These are phyloP conservation scores for Obba rivulosa DNA, from an alignment of 768 basidiomycete genomes.

Conservation along the genomic window DNA sequence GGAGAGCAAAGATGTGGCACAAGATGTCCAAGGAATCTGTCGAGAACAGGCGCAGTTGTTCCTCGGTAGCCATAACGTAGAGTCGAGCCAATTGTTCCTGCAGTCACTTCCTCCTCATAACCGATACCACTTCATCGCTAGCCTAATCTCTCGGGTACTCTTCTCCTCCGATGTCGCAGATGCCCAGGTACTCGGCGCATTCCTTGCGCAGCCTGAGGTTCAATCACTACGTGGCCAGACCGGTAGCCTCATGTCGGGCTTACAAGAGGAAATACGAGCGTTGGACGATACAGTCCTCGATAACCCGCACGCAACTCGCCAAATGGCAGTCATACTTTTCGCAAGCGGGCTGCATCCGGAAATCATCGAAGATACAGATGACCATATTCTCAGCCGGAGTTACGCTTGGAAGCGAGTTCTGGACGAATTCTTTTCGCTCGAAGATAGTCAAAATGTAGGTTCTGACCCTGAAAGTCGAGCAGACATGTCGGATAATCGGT, in stretches of 20 bases:
- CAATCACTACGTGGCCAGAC: constrained; percentile 23
- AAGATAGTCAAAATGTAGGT: too few relatives aligned
- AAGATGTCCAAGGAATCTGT: not conserved
- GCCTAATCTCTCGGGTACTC: constrained; percentile 35
- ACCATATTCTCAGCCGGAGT: constrained; percentile 3
- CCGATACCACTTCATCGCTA: constrained; percentile 30
- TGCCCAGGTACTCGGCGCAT: constrained; percentile 34
- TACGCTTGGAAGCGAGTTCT: constrained; percentile 4
- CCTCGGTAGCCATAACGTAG: constrained; percentile 33
- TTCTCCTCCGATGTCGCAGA: constrained; percentile 33
- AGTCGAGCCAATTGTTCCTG: constrained; percentile 40
- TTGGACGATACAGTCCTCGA: constrained; percentile 45
- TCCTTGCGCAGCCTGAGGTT: constrained; percentile 30
- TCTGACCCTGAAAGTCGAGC: not conserved
- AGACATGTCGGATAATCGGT: not conserved
- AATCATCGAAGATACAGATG: not conserved
- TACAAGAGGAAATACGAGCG: constrained; percentile 28
- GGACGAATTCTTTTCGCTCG: constrained; percentile 4
- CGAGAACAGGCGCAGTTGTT: constrained; percentile 6
- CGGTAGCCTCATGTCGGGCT: constrained; percentile 29
- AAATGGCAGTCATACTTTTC: constrained; percentile 35
- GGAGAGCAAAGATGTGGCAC: too few relatives aligned
- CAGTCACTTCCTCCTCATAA: constrained; percentile 31
- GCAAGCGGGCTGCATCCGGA: constrained; percentile 1
- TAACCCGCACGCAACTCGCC: constrained; percentile 39